Conservation (phyloP, 192 early-diverging fungal species). For the Podochytrium sp. region DNA sequence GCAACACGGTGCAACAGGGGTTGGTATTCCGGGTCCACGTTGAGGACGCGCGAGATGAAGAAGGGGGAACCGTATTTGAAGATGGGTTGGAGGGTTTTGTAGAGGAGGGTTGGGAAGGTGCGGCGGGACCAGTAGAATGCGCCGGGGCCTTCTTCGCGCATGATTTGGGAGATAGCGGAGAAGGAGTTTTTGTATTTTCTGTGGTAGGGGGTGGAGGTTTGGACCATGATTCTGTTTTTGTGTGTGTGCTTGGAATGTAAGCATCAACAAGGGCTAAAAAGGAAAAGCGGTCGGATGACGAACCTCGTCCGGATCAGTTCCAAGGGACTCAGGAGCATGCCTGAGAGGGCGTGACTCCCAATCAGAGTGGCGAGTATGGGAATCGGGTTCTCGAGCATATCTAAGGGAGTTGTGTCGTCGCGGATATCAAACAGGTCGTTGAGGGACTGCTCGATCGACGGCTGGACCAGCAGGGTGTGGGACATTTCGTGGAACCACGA, state of each 20-base stretch:
- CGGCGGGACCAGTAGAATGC: constrained; percentile 77
- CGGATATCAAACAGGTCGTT: constrained; percentile 20
- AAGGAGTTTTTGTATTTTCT: constrained; percentile 78
- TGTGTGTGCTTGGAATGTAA: neutral
- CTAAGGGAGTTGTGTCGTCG: constrained; percentile 29
- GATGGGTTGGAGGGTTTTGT: constrained; percentile 73
- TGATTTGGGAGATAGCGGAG: constrained; percentile 72
- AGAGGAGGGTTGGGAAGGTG: constrained; percentile 78
- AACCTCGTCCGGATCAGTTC: constrained; percentile 85
- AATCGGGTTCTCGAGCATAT: constrained; percentile 28
- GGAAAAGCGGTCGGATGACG: neutral
- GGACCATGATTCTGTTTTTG: constrained; percentile 73
- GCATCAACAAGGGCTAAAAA: neutral
- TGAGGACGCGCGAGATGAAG: constrained; percentile 68
- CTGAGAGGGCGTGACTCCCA: constrained; percentile 74
- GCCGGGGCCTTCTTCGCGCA: constrained; percentile 77
- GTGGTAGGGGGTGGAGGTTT: constrained; percentile 77
- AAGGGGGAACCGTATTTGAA: constrained; percentile 69
- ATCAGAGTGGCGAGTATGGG: constrained; percentile 63
- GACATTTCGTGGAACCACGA: constrained; percentile 74
- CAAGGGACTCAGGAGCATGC: constrained; percentile 82
- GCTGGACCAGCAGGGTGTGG: constrained; percentile 54
- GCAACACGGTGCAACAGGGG: constrained; percentile 31
- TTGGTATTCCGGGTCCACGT: constrained; percentile 41
- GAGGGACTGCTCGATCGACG: constrained; percentile 31